These are phyloP conservation scores for Fusarium mundagurra DNA, from an alignment of 2,329 filamentous ascomycete genomes.

Conservation along the genomic window DNA sequence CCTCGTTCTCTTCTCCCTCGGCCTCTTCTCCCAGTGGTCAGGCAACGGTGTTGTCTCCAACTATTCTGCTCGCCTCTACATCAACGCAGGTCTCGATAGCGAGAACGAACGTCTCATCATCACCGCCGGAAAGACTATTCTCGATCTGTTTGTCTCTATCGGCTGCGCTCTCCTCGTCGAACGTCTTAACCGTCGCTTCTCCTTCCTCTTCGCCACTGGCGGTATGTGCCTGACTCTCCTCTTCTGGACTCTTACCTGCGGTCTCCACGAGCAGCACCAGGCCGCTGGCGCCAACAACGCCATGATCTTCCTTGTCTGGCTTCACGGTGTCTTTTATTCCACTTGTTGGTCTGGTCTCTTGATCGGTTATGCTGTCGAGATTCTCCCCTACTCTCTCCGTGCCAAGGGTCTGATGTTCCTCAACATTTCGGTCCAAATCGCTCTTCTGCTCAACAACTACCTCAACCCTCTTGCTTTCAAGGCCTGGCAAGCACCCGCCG, in stretches of 20 bases:
- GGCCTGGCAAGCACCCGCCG: neutral
- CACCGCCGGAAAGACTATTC: conserved; percentile 66
- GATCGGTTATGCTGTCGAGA: conserved; percentile 66
- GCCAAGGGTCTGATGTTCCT: conserved; percentile 70
- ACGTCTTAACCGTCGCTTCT: conserved; percentile 60
- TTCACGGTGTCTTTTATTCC: conserved; percentile 68
- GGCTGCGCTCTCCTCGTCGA: conserved; percentile 61
- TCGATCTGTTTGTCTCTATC: conserved; percentile 68
- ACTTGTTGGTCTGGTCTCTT: conserved; percentile 68
- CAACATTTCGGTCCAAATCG: conserved; percentile 70
- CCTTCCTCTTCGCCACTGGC: conserved; percentile 61
- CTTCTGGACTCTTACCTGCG: conserved; percentile 64
- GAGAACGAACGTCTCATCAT: conserved; percentile 65
- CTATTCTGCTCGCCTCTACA: conserved; percentile 71
- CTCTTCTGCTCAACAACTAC: conserved; percentile 69
- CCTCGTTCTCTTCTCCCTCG: conserved; percentile 68
- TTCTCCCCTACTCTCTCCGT: conserved; percentile 67
- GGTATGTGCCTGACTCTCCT: conserved; percentile 60
- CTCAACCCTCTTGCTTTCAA: conserved; percentile 32
- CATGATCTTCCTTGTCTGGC: conserved; percentile 67
- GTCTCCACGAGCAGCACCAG: conserved; percentile 59
- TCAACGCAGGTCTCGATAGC: conserved; percentile 66
- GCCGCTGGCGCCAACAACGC: conserved; percentile 57
- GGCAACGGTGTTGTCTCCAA: conserved; percentile 75
- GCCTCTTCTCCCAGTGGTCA: conserved; percentile 74